Conservation (phyloP, 2,329 filamentous ascomycete genomes). For the Dothideomycetidae sp. region DNA sequence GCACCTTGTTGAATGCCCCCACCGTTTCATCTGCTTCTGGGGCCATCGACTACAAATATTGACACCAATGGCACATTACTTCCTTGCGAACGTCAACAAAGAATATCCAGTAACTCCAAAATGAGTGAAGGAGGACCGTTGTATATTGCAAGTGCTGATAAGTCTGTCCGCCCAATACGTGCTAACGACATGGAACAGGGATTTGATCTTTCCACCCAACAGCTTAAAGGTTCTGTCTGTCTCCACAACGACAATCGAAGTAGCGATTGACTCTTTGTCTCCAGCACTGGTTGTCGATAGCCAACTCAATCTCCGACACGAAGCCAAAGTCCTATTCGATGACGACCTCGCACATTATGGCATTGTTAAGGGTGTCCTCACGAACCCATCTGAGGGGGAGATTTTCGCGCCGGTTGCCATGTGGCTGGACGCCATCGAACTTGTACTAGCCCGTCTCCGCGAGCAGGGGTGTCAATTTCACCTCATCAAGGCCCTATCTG, state of each 20-base stretch:
- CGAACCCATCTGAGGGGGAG: constrained; percentile 68
- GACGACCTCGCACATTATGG: constrained; percentile 57
- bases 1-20: too few relatives aligned
- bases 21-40: too few relatives aligned
- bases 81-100: too few relatives aligned
- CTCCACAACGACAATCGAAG: constrained; percentile 1
- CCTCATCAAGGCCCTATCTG: constrained; percentile 67
- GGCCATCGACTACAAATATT: too few relatives aligned
- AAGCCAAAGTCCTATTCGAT: constrained; percentile 93
- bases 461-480: constrained; percentile 57
- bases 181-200: constrained; percentile 31
- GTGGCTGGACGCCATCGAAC: constrained; percentile 87
- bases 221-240: constrained; percentile 90
- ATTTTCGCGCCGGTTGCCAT: constrained; percentile 86
- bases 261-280: background rate
- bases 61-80: too few relatives aligned
- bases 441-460: constrained; percentile 61
- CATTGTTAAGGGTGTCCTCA: constrained; percentile 75
- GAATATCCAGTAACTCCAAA: too few relatives aligned
- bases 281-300: constrained; percentile 71
- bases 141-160: constrained; percentile 6
- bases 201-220: constrained; percentile 92
- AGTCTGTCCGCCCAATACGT: background rate
- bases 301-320: constrained; percentile 61
- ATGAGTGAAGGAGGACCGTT: constrained; percentile 7